Base-by-base conservation (phyloP, 1,284 basidiomycete genomes). In the Coniophora puteana region DNA sequence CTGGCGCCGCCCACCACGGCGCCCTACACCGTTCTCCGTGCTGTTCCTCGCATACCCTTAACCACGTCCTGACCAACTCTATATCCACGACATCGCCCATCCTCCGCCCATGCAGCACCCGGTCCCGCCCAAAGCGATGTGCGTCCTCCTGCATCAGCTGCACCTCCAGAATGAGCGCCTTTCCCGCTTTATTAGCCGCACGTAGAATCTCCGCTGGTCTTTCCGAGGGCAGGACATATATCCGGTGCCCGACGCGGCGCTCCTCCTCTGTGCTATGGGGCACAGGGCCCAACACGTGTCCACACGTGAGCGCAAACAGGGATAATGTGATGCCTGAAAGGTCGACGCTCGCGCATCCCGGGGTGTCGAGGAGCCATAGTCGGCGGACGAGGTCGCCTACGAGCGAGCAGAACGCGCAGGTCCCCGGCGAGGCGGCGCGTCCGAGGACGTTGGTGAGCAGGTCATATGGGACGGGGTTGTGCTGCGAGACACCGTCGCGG, bases 101-200 rank as follows among this genome's bases (percentile, higher is more conserved):
- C 34, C 54, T 50, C 27, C 52, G 52, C 21, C 52, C 52, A 27
- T 53, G 52, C 14, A 53, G 40, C 18, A 44, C 52, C 25, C 47
- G 44, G 3, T 46, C 29, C 16, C 50, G 27, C 11, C 26, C 28
- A 4, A 53, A 35, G 16, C 29, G 44, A 20, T 7, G 36, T 31
- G 53, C 31, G 14, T 53, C 52, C 22, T 53, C 47, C 14, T 41
- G 38, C 5, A 53, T 33, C 10, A 53, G 22, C 16, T 55, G 50
- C 8, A 57, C 51, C 13, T 48, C 47, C 22, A 53, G 20, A n/a
- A 37, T 1, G 28, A 47, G 24, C 11, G 13, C 33, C 11, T 38
- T 38, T 8, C 41, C 40, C 17, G 40, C n/a, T 0, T 21, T 21
- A 0, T 29, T 26, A 28, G 55, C 13, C 5, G 43, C 20, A 22